A percentile compares a stretch with the other conserved stretches of the same genome.
These are phyloP conservation scores for Alternaria sp. DNA, from an alignment of 2,329 filamentous ascomycete species.

Conservation along the genomic window DNA sequence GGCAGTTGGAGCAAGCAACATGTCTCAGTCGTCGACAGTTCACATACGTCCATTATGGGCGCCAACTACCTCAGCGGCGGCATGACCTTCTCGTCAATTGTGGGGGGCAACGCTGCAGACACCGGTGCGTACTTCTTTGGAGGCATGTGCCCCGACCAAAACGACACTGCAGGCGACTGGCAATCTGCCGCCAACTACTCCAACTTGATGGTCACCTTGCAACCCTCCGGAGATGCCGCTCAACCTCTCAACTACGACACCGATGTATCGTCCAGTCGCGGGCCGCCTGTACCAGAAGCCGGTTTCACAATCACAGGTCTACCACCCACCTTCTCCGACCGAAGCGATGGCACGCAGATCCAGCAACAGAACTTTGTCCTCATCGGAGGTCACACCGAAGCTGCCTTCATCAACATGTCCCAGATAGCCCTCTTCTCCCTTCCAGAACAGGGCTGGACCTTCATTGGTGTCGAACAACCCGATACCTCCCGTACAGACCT, in stretches of 20 bases:
- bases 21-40: constrained; percentile 47
- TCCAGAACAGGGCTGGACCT: constrained; percentile 87
- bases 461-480: constrained; percentile 70
- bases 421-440: constrained; percentile 87
- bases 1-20: constrained; percentile 64
- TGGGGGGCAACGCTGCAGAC: constrained; percentile 62
- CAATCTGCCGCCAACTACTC: constrained; percentile 78
- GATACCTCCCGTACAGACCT: constrained; percentile 64
- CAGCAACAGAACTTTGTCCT: constrained; percentile 83
- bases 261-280: constrained; percentile 61
- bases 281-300: constrained; percentile 80
- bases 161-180: constrained; percentile 62
- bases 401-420: constrained; percentile 93
- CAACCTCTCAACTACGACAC: constrained; percentile 57
- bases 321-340: constrained; percentile 73
- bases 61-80: constrained; percentile 68
- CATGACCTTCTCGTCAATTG: constrained; percentile 73
- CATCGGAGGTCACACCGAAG: constrained; percentile 83
- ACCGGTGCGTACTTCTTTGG: constrained; percentile 79
- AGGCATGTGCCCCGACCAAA: constrained; percentile 78
- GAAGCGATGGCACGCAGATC: constrained; percentile 67
- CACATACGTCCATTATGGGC: constrained; percentile 50
- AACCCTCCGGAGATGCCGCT: constrained; percentile 53
- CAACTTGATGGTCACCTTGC: constrained; percentile 77
- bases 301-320: constrained; percentile 85